Conservation (phyloP, 768 basidiomycete genomes). For the Cytidiella melzeri region DNA sequence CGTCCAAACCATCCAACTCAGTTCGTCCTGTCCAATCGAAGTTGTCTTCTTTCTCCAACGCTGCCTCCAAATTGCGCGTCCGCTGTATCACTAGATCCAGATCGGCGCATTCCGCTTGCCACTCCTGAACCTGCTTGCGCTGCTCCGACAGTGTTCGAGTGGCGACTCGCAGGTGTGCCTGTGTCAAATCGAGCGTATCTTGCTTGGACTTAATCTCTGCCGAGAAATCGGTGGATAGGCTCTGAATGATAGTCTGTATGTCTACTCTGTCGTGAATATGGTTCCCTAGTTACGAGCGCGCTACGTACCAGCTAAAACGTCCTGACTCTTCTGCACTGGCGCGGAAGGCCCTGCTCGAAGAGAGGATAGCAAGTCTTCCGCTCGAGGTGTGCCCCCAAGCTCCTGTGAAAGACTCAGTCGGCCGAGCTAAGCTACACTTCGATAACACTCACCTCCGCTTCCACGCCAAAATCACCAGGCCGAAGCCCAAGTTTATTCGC, state of each 20-base stretch:
- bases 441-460: conserved; percentile 63
- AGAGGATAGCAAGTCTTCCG: conserved; percentile 75
- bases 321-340: conserved; percentile 84
- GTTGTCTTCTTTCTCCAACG: conserved; percentile 67
- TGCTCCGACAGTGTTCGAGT: conserved; percentile 90
- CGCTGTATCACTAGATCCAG: conserved; percentile 79
- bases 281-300: not conserved
- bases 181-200: conserved; percentile 81
- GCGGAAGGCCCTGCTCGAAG: conserved; percentile 67
- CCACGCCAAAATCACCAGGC: conserved; percentile 93
- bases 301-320: conserved; percentile 67
- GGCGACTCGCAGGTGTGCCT: conserved; percentile 80
- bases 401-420: conserved; percentile 38
- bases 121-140: conserved; percentile 73
- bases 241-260: conserved; percentile 80
- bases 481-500: conserved; percentile 91
- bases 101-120: conserved; percentile 69
- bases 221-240: conserved; percentile 71
- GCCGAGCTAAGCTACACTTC: not conserved
- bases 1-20: conserved; percentile 35
- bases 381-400: conserved; percentile 58
- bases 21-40: conserved; percentile 89
- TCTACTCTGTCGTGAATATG: conserved; percentile 37
- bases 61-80: conserved; percentile 78
- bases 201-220: conserved; percentile 82